phyloP scores from a whole-genome alignment of 1,139 yeast species.

The Kodamaea alishanica region DNA sequence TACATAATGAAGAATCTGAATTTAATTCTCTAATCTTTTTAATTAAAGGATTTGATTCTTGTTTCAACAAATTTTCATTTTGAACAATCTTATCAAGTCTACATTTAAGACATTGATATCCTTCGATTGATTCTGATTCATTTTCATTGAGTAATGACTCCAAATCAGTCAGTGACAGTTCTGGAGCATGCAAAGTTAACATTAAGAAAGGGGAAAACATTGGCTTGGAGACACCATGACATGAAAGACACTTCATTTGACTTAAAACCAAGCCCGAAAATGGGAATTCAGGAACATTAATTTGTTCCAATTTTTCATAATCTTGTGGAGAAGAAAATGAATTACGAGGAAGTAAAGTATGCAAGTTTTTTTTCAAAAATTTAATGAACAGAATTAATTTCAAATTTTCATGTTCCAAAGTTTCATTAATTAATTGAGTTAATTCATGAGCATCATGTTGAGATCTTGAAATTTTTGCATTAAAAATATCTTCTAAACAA shows the following conservation, averaged over 20 bases:
- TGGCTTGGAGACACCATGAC: slow-evolving; percentile 62
- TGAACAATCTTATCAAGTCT: slow-evolving; percentile 49
- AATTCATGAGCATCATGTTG: slow-evolving; percentile 97
- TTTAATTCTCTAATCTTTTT: slow-evolving; percentile 15
- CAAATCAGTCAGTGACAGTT: slow-evolving; percentile 45
- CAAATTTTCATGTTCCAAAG: slow-evolving; percentile 64
- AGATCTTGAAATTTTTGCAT: slow-evolving; percentile 68
- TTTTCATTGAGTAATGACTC: slow-evolving; percentile 54
- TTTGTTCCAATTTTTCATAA: slow-evolving; percentile 22
- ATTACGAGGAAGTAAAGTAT: slow-evolving; percentile 6
- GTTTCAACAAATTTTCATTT: slow-evolving; percentile 17
- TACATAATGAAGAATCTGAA: slow-evolving; percentile 35
- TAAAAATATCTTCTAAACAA: slow-evolving; percentile 71
- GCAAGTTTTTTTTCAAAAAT: slow-evolving; percentile 10
- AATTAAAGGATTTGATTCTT: slow-evolving; percentile 1
- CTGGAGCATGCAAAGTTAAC: slow-evolving; percentile 73
- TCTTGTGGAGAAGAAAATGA: slow-evolving; percentile 12
- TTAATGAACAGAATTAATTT: slow-evolving; percentile 35
- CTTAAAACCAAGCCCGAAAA: slow-evolving; percentile 66
- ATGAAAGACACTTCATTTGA: slow-evolving; percentile 64
- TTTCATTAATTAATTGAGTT: slow-evolving; percentile 74
- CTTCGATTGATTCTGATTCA: slow-evolving; percentile 70
- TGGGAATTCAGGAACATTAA: slow-evolving; percentile 61
- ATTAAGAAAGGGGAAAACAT: slow-evolving; percentile 63
- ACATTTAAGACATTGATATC: slow-evolving; percentile 75